Conservation (phyloP, 1,284 basidiomycete species). For the Limonomyces culmigenus region DNA sequence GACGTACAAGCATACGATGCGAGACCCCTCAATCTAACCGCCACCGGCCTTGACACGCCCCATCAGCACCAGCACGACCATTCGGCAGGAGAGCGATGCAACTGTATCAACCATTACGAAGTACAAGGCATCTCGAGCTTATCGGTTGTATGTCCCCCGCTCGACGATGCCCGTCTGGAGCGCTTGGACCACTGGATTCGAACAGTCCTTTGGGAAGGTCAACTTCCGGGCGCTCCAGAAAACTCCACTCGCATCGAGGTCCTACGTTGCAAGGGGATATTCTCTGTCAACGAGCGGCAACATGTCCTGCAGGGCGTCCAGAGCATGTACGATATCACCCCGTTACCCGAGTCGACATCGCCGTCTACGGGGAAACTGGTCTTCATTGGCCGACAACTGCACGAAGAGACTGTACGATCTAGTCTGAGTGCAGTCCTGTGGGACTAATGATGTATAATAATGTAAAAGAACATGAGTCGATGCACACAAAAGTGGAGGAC, state of each 20-base stretch:
- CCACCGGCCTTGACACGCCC: conserved; percentile 18
- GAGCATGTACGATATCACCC: conserved; percentile 65
- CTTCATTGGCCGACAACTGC: conserved; percentile 80
- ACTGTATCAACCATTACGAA: conserved; percentile 39
- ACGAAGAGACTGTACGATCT: too few relatives aligned
- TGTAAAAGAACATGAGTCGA: too few relatives aligned
- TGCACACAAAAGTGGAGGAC: too few relatives aligned
- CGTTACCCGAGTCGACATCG: conserved; percentile 25
- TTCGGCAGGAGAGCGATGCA: conserved; percentile 12
- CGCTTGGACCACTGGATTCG: conserved; percentile 67
- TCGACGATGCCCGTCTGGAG: conserved; percentile 27
- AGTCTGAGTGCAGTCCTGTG: too few relatives aligned
- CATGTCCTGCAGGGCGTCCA: conserved; percentile 77
- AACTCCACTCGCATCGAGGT: conserved; percentile 34
- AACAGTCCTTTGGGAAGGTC: conserved; percentile 64
- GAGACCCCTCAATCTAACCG: conserved; percentile 14
- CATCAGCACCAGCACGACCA: conserved; percentile 18
- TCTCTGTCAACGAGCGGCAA: conserved; percentile 35
- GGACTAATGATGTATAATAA: too few relatives aligned
- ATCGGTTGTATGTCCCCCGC: conserved; percentile 43
- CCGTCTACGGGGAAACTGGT: conserved; percentile 64
- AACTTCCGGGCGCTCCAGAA: conserved; percentile 10
- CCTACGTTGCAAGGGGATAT: conserved; percentile 73
- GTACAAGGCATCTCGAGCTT: conserved; percentile 58
- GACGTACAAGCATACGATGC: conserved; percentile 58